These are phyloP conservation scores for Coniferiporia weirii DNA, from an alignment of 1,284 basidiomycete genomes.

Conservation along the genomic window DNA sequence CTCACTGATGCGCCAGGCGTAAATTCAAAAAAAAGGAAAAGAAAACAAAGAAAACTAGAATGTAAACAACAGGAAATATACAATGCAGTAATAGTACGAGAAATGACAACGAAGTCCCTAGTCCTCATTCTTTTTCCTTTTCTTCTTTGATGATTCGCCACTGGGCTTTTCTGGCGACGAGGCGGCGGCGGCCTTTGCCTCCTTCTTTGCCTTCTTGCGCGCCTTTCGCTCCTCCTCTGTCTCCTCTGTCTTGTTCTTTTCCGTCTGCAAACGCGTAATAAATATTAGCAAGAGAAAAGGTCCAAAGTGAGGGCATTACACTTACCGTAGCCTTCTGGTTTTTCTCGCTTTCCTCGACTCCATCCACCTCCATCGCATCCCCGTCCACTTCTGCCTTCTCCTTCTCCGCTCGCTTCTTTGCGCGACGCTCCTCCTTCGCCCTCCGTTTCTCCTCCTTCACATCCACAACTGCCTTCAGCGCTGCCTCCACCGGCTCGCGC, in stretches of 20 bases:
- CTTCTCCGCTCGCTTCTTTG: conserved; percentile 63
- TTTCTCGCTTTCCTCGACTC: conserved; percentile 34
- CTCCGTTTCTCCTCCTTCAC: conserved; percentile 76
- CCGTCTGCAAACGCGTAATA: conserved; percentile 5
- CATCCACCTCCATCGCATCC: conserved; percentile 40
- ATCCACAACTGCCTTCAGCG: conserved; percentile 60
- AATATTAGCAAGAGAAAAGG: background rate
- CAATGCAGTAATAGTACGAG: conserved; percentile 3
- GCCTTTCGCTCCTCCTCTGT: conserved; percentile 72
- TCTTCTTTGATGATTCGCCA: conserved; percentile 65
- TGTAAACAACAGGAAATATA: background rate
- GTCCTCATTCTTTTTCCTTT: conserved; percentile 61
- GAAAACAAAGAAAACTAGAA: background rate
- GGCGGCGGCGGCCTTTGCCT: conserved; percentile 45
- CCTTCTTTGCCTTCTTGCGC: conserved; percentile 65
- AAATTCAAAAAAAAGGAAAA: background rate
- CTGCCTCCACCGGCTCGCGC: conserved; percentile 65
- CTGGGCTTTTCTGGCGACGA: conserved; percentile 23
- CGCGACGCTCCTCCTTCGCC: conserved; percentile 74
- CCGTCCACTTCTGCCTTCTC: conserved; percentile 42
- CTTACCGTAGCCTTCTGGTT: conserved; percentile 19
- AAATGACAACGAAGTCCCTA: conserved; percentile 22
- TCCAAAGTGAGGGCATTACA: background rate
- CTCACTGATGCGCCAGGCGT: background rate
- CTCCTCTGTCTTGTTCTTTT: conserved; percentile 40